Conservation (phyloP, 202 grass and related monocot species). For the Schoenoplectus triqueter region DNA sequence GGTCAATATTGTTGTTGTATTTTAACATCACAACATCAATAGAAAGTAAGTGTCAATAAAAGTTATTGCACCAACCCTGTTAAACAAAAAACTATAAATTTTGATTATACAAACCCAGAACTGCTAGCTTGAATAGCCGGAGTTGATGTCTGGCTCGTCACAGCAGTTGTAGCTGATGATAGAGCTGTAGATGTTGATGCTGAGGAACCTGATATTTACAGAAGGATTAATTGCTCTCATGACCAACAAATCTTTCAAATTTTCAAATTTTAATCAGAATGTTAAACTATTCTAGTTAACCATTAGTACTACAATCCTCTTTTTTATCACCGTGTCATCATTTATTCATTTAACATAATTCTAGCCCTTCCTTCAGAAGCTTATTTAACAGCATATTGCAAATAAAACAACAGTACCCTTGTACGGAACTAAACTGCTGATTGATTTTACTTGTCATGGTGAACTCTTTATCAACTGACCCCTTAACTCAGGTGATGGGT, state of each 20-base stretch:
- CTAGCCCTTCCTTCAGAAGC: not conserved
- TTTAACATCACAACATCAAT: conserved; percentile 32
- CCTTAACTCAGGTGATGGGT: not conserved
- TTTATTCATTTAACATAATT: not conserved
- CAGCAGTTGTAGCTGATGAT: conserved; percentile 45
- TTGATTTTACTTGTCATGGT: not conserved
- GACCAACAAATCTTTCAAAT: not conserved
- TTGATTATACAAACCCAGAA: conserved; percentile 62
- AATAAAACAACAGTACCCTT: not conserved
- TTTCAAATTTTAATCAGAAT: not conserved
- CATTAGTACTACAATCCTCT: not conserved
- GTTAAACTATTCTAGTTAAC: not conserved
- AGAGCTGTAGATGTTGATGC: conserved; percentile 50
- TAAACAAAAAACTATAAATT: conserved; percentile 37
- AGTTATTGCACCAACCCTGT: conserved; percentile 8
- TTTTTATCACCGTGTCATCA: not conserved
- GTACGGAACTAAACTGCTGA: no score
- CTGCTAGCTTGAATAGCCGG: conserved; percentile 69
- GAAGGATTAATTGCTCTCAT: not conserved
- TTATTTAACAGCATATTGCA: not conserved
- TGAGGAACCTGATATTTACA: conserved; percentile 50
- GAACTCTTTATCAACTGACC: not conserved
- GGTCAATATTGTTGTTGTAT: conserved; percentile 49
- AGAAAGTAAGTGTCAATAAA: conserved; percentile 40
- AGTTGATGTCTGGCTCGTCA: conserved; percentile 60